phyloP scores from a whole-genome alignment of 2,329 filamentous ascomycete genomes.

The Piedraia hortae region DNA sequence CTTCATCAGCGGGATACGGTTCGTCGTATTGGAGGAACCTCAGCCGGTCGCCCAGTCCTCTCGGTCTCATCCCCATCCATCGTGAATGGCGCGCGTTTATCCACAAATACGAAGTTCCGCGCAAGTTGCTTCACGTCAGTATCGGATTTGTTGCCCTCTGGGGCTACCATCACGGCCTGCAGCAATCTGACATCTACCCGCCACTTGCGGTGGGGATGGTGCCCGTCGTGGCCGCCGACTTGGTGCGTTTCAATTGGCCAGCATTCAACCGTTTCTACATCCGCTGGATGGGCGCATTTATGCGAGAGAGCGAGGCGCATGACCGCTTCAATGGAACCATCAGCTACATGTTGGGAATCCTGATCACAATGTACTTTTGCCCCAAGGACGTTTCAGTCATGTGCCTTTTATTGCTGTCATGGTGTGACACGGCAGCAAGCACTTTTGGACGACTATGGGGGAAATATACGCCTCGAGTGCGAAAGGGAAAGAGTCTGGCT shows the following conservation, averaged over 20 bases:
- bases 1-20: slow-evolving; percentile 27
- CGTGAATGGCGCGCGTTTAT: slow-evolving; percentile 67
- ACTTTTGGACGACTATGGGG: slow-evolving; percentile 83
- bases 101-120: slow-evolving; percentile 88
- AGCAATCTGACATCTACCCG: slow-evolving; percentile 53
- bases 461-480: slow-evolving; percentile 59
- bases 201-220: slow-evolving; percentile 56
- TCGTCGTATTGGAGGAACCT: slow-evolving; percentile 66
- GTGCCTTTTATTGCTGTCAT: slow-evolving; percentile 69
- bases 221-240: slow-evolving; percentile 58
- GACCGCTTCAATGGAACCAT: slow-evolving; percentile 89
- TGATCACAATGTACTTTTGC: slow-evolving; percentile 60
- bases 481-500: slow-evolving; percentile 72
- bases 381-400: slow-evolving; percentile 85
- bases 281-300: slow-evolving; percentile 55
- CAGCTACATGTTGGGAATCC: slow-evolving; percentile 79
- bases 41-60: slow-evolving; percentile 70
- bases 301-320: slow-evolving; percentile 80
- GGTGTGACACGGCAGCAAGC: slow-evolving; percentile 92
- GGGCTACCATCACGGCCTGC: slow-evolving; percentile 56
- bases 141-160: slow-evolving; percentile 84
- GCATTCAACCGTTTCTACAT: slow-evolving; percentile 75
- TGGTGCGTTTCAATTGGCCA: slow-evolving; percentile 56
- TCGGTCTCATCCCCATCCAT: slow-evolving; percentile 88
- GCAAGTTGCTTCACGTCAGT: slow-evolving; percentile 78